phyloP scores from a whole-genome alignment of 306 rosid species.

The Cicer yamashitae region DNA sequence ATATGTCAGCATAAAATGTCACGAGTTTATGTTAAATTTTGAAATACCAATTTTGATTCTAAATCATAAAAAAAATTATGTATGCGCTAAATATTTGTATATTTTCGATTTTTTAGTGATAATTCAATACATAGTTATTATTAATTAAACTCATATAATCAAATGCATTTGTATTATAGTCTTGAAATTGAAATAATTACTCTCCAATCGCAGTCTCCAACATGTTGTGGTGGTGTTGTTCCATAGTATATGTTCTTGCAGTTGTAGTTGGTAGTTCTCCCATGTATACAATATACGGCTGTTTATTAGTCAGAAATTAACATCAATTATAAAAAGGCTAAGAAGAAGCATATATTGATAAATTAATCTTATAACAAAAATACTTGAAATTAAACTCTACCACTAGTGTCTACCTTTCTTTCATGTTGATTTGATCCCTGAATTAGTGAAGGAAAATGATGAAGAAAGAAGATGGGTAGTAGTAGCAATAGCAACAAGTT shows the following conservation, averaged over 20 bases:
- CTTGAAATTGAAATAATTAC: slow-evolving; percentile 52
- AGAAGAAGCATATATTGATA: neutral
- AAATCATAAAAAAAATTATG: too few species aligned
- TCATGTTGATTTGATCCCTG: slow-evolving; percentile 54
- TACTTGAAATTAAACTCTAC: neutral
- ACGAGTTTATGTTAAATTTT: too few species aligned
- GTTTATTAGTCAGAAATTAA: slow-evolving; percentile 39
- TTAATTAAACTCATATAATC: neutral
- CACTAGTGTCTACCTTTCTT: slow-evolving; percentile 59
- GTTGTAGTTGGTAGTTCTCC: slow-evolving; percentile 55
- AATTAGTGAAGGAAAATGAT: slow-evolving; percentile 27
- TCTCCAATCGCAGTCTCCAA: slow-evolving; percentile 65
- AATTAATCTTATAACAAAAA: neutral
- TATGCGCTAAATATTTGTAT: too few species aligned
- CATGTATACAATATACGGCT: slow-evolving; percentile 90
- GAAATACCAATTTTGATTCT: too few species aligned
- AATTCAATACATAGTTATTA: neutral
- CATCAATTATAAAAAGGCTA: neutral
- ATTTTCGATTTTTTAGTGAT: too few species aligned
- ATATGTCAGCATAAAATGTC: too few species aligned
- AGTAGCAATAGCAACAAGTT: slow-evolving; percentile 31
- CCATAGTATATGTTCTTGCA: slow-evolving; percentile 30
- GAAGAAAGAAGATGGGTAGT: slow-evolving; percentile 40
- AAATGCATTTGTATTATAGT: neutral
- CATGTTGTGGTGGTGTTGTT: slow-evolving; percentile 60